Percentiles rank a stretch among this genome's conserved stretches.
phyloP scores from a whole-genome alignment of 441 rosid genomes.

The Croton setiger region DNA sequence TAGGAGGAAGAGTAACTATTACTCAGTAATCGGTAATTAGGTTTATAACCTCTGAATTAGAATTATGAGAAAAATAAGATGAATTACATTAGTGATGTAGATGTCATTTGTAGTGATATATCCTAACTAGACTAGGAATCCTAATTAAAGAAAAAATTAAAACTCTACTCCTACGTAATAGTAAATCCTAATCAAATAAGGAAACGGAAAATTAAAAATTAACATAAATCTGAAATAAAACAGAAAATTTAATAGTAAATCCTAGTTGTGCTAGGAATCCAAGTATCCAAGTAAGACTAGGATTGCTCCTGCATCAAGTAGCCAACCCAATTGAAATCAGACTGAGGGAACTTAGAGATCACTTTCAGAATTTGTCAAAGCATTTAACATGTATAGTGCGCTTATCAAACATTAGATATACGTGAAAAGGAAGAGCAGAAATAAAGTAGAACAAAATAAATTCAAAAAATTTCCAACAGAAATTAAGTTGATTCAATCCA shows the following conservation, averaged over 20 bases:
- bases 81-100: no score
- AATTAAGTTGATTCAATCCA: neutral
- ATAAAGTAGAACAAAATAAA: neutral
- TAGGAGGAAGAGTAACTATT: neutral
- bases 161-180: no score
- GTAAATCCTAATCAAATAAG: no score
- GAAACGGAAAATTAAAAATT: no score
- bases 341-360: neutral
- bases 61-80: neutral
- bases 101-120: no score
- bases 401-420: neutral
- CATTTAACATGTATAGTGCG: neutral
- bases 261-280: no score
- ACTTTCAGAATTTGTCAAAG: neutral
- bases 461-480: neutral
- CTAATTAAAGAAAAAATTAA: no score
- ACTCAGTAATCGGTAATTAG: no score
- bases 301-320: neutral
- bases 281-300: no score
- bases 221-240: no score
- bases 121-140: no score
- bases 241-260: no score
- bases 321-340: neutral
- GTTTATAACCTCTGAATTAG: neutral
- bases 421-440: neutral